Evolutionary conservation across 495 filamentous ascomycete species (phyloP).

Genomic region (Daldinia grandis): DNA sequence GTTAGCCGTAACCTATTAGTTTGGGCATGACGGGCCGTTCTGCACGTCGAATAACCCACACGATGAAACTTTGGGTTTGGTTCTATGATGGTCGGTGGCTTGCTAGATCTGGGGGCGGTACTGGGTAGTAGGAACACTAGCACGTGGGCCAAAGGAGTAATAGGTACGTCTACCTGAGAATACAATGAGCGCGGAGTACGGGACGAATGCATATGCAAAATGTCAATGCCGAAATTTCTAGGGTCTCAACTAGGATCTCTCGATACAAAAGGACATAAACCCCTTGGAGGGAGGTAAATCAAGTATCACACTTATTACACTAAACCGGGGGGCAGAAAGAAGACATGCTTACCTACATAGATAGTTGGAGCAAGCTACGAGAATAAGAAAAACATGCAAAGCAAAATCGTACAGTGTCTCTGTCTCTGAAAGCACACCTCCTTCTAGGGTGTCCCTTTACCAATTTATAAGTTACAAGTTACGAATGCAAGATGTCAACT

Average conservation of each 20-base stretch:
- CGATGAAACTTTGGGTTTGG: not conserved
- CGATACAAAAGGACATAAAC: conserved; percentile 9
- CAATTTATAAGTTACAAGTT: not conserved
- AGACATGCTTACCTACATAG: not conserved
- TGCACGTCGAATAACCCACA: conserved; percentile 7
- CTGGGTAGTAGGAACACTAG: conserved; percentile 17
- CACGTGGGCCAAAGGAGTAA: conserved; percentile 38
- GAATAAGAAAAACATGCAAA: conserved; percentile 10
- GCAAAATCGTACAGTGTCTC: conserved; percentile 20
- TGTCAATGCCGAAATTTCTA: conserved; percentile 30
- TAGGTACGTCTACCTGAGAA: conserved; percentile 29
- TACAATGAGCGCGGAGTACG: conserved; percentile 19
- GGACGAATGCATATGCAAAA: conserved; percentile 27
- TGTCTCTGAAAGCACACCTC: not conserved
- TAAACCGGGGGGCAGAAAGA: not conserved
- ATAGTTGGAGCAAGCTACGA: not conserved
- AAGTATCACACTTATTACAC: not conserved
- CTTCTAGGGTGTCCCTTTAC: conserved; percentile 15
- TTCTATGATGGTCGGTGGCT: conserved; percentile 27
- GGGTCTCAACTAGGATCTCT: conserved; percentile 14
- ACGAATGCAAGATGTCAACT: conserved; percentile 8
- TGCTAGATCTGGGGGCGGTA: conserved; percentile 30
- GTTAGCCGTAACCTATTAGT: not conserved
- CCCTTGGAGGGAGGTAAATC: not conserved
- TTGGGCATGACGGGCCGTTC: not conserved